Conservation (phyloP, 257 asterid species). For the Solanum pimpinellifolium region DNA sequence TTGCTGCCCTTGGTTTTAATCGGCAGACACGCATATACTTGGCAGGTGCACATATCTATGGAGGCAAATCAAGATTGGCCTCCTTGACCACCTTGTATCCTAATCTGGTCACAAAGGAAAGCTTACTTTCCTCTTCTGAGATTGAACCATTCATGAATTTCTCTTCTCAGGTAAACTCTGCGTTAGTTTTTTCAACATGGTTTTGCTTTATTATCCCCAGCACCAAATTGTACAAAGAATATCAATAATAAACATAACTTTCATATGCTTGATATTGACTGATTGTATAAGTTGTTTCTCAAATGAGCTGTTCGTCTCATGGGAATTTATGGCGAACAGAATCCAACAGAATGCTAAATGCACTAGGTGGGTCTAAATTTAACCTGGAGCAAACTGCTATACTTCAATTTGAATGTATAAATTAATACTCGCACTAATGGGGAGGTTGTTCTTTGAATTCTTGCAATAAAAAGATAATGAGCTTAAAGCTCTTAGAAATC, state of each 20-base stretch:
- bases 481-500: not conserved
- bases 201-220: not conserved
- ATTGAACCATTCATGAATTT: conserved; percentile 63
- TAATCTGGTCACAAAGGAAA: conserved; percentile 81
- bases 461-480: not conserved
- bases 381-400: not conserved
- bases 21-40: conserved; percentile 74
- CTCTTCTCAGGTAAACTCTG: conserved; percentile 77
- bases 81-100: conserved; percentile 88
- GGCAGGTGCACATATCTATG: conserved; percentile 94
- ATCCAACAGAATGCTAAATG: not conserved
- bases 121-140: conserved; percentile 72
- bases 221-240: not conserved
- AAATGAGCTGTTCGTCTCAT: not conserved
- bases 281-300: not conserved
- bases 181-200: not conserved
- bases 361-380: not conserved
- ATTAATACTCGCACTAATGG: not conserved
- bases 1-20: conserved; percentile 90
- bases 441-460: not conserved
- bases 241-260: not conserved
- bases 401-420: not conserved
- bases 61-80: conserved; percentile 76
- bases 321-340: not conserved
- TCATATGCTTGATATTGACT: not conserved